Evolutionary conservation across 306 rosid species (phyloP), one percentile per base, ranked within the genome.

Genomic region (Cucumis melo): DNA sequence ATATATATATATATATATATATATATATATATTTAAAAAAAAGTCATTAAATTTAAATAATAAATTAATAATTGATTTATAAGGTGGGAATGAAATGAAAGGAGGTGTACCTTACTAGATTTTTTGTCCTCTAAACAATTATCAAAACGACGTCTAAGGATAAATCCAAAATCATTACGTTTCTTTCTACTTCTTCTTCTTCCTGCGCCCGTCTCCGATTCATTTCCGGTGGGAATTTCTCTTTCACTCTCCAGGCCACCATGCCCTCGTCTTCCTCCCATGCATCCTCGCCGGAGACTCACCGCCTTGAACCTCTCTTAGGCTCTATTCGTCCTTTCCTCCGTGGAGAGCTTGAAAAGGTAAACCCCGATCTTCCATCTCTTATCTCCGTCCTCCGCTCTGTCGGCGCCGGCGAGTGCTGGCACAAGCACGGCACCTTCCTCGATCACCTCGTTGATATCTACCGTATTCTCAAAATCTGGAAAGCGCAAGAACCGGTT

Each of bases 401-500:
- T 0, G 93, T 83, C 8, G 98, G 98, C 9, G 91, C 97, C 8
- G 93, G 97, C 0, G 98, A 91, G 83, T 91, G 98, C 80, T 93
- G 97, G 96, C 98, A 93, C 86, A 91, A 93, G 75, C 98, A 93
- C 14, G 98, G 98, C 20, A 90, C 85, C 74, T 93, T 93, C 78
- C 90, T 93, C 24, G 88, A 93, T 0, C 98, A 93, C 84, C 93
- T 91, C 5, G 5, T 87, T 3, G 97, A 93, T 58, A 82, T 87
- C 0, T 87, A 81, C 68, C 88, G 90, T 3, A 91, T 91, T 14
- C 97, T 91, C 86, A 82, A 85, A 29, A 86, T 93, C 51, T 91
- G 97, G 98, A 86, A 84, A 9, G 82, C 83, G 5, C 96, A 84
- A 0, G 68, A 74, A 42, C 46, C 82, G 0, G 89, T 93, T 38